A percentile compares a stretch with the other conserved stretches of the same genome.
Conservation (phyloP, 805 yeast species). For the Kurtzmaniella cleridarum region DNA sequence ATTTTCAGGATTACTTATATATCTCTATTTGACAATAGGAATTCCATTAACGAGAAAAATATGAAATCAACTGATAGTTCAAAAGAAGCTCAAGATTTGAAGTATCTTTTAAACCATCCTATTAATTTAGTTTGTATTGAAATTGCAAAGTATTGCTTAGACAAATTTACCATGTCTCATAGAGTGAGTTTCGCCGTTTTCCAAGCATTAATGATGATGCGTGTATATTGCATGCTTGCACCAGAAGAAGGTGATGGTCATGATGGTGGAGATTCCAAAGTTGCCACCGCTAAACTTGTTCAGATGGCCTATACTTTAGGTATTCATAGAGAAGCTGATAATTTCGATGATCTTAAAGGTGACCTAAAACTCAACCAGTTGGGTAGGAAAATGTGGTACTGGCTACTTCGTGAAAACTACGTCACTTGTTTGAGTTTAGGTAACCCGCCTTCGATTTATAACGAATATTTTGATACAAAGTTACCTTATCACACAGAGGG, state of each 20-base stretch:
- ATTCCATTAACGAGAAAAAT: constrained; percentile 15
- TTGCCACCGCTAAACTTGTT: constrained; percentile 45
- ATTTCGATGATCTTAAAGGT: constrained; percentile 22
- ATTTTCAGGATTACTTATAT: constrained; percentile 22
- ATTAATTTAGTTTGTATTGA: constrained; percentile 15
- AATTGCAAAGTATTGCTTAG: constrained; percentile 20
- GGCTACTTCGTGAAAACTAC: constrained; percentile 10
- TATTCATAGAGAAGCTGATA: constrained; percentile 56
- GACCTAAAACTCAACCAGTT: constrained; percentile 15
- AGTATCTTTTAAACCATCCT: constrained; percentile 15
- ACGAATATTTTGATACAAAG: constrained; percentile 7
- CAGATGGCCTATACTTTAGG: constrained; percentile 63
- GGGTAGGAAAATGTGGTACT: constrained; percentile 21
- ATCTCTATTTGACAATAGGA: constrained; percentile 20
- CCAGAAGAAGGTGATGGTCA: constrained; percentile 47
- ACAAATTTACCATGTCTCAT: constrained; percentile 14
- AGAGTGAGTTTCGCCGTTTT: constrained; percentile 44
- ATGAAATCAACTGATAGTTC: constrained; percentile 11
- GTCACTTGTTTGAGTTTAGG: constrained; percentile 15
- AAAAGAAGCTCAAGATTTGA: constrained; percentile 11
- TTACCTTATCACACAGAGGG: constrained; percentile 11
- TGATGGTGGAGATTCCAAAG: constrained; percentile 53
- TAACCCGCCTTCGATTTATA: constrained; percentile 9
- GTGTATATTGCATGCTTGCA: constrained; percentile 38
- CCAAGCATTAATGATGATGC: constrained; percentile 45